Base-by-base conservation (phyloP, 306 rosid genomes). In the Hippophae gyantsensis region DNA sequence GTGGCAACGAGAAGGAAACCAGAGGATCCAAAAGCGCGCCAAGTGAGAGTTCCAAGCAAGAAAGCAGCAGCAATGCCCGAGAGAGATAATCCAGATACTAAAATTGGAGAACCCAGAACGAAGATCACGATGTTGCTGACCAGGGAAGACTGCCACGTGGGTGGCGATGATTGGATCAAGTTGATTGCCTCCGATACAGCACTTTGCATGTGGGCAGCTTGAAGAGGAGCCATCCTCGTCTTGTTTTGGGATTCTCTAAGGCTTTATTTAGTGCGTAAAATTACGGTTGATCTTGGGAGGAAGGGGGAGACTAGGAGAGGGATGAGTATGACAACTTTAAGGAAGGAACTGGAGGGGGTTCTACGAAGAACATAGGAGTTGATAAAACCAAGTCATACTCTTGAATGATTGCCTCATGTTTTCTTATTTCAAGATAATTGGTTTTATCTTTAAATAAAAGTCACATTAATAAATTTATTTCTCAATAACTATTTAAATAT, bases 1-100 rank as follows among this genome's bases (percentile, higher is more conserved):
- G 78, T 61, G 42, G 99, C 99, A 51, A 93, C 99, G 54, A 88
- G 87, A 50, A 88, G 86, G 76, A 93, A 93, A 48, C 95, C 99
- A 60, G 85, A 46, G 12, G 84, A 59, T 6, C 95, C 97, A 82
- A 88, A 93, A 52, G 97, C 95, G 52, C 99, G 99, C 97, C 99
- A 93, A 57, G 94, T 93, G 76, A 93, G 90, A 6, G 95, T 86
- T 5, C 99, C 99, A 12, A 93, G 88, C 56, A 93, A 63, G 76
- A 93, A 93, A 41, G 97, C 99, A 14, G 99, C 86, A 6, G 10
- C 83, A 62, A 93, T 86, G 62, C 99, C 97, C 0, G 97, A 75
- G 45, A 79, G 74, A 1, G 97, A 88, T 65, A 93, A 77, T 0
- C 99, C 99, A 12, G 90, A 55, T 43, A 86, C 85, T 66, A 93